Evolutionary conservation across 257 asterid species (phyloP), one percentile per base, ranked within the genome.

Genomic region (Ajuga chamaepitys): DNA sequence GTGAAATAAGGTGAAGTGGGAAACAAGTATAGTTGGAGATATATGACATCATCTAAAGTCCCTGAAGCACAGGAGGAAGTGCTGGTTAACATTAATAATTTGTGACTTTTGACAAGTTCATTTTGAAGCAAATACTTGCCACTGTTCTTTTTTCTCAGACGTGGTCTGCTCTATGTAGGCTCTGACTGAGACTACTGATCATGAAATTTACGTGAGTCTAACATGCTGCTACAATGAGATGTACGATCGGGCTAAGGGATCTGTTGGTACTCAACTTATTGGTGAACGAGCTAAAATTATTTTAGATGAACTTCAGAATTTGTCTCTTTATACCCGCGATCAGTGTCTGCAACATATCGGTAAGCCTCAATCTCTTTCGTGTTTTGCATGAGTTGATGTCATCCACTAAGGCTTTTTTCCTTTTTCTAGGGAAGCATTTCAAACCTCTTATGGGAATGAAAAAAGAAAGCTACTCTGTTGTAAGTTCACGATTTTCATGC

Each of bases 271-370:
- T 62, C 95, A 94, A 70, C 95, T 90, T 30, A 70, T 88, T 62
- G 95, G 97, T 55, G 99, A 94, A 81, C 83, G 99, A 66, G 97
- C 95, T 22, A 78, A 88, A 74, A 85, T 94, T 74, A 88, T 94
- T 55, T 79, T 94, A 78, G 95, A 90, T 76, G 97, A 94, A 77
- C 85, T 90, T 67, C 90, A 78, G 59, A 68, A 66, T 77, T 64
- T 85, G 65, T 81, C 93, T 68, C 93, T 90, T 48, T 82, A 77
- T 68, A 90, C 96, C 35, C 92, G 78, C 20, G 58, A 79, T 47
- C 88, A 94, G 71, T 94, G 97, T 66, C 81, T 94, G 73, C 87
- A 85, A 68, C 95, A 90, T 78, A 86, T 90, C 71, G 99, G 99
- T 94, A 76, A 66, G 24, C 8, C 56, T 63, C 62, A 32, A 21